Evolutionary conservation across 306 rosid genomes (phyloP), one percentile per base, ranked within the genome.

Genomic region (Notholithocarpus densiflorus): DNA sequence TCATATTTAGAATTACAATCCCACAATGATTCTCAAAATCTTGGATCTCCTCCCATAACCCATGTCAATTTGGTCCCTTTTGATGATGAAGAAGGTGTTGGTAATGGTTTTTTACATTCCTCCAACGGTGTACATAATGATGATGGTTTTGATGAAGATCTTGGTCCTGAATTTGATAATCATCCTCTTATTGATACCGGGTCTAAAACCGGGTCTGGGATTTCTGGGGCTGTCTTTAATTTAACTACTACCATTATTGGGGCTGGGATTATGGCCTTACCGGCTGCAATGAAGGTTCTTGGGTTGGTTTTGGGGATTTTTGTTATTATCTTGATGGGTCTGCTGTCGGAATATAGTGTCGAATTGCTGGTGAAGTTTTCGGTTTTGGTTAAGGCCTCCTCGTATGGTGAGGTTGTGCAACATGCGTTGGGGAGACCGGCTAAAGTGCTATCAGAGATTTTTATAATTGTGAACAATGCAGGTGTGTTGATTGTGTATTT

Each of bases 231-330:
- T 1, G 97, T 95, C 17, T 95, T 95, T 66, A 95, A 95, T 73
- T 87, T 95, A 37, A 89, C 99, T 1, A 95, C 99, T 1, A 72
- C 99, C 1, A 85, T 95, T 21, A 90, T 95, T 84, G 99, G 99
- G 71, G 98, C 99, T 2, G 97, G 99, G 86, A 83, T 95, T 40
- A 95, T 95, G 99, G 96, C 98, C 51, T 82, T 95, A 24, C 99
- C 99, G 81, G 99, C 99, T 31, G 86, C 97, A 14, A 95, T 95
- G 98, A 95, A 95, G 80, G 97, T 95, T 84, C 96, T 95, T 48
- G 99, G 99, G 5, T 56, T 95, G 11, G 79, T 82, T 89, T 59
- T 87, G 69, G 97, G 99, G 68, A 79, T 84, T 79, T 57, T 91
- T 3, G 75, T 95, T 87, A 93, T 95, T 1, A 69, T 95, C 71